Base-by-base conservation (phyloP, 768 basidiomycete genomes). In the Tephrocybe sp. region DNA sequence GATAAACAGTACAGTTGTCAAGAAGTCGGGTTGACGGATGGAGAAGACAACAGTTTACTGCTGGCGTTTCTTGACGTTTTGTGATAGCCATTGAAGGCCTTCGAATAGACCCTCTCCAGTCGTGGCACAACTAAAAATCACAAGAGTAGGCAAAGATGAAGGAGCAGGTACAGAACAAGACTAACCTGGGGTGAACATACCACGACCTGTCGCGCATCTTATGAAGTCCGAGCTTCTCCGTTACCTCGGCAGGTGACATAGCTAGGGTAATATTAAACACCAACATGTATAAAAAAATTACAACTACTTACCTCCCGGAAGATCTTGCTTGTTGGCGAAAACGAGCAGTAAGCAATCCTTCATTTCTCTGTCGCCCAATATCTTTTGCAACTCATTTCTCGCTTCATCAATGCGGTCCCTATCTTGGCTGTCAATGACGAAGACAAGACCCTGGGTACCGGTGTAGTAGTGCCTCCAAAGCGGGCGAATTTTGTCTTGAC, bases 401-500 rank as follows among this genome's bases (percentile, higher is more conserved):
- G 96, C 96, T 72, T 98, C 96, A 67, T 98, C 94, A 64, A 98
- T 88, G 53, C 96, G 84, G 62, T 96, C 93, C 54, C 91, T 76
- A 69, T 98, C 96, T 65, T 93, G 91, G 56, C 93, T 95, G 73
- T 98, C 96, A 51, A 98, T 93, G 51, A 98, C 96, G 66, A 97
- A 98, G 49, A 98, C 95, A 57, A 98, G 85, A 51, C 95, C 96
- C 73, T 98, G 96, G 1, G 96, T 98, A 54, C 96, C 96, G 11
- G 96, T 98, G 75, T 98, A 98, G 72, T 98, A 98, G 72, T 98
- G 96, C 73, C 96, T 81, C 96, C 96, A 98, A 36, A 98, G 77
- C 21, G 96, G 96, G 45, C 96, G 82, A 65, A 98, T 98, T 81
- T 98, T 98, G 77, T 98, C 96, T 73, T 98, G 96, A n/a, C 96